These are phyloP conservation scores for Leucocoprinus birnbaumii DNA, from an alignment of 768 basidiomycete genomes.

Conservation along the genomic window DNA sequence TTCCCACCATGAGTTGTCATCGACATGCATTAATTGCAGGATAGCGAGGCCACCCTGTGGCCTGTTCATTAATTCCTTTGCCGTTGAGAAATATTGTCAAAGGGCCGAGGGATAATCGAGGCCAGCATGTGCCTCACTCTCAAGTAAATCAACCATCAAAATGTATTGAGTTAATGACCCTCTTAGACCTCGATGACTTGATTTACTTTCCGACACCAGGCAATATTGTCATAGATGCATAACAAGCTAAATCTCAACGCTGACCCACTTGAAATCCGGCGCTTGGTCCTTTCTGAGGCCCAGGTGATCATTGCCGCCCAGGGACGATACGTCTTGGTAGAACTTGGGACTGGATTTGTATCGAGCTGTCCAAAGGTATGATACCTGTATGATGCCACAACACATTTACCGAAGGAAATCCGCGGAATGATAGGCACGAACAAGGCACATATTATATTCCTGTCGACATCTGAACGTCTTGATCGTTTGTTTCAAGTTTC, in stretches of 20 bases:
- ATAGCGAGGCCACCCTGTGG: no score
- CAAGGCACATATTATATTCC: conserved; percentile 2
- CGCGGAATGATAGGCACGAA: conserved; percentile 6
- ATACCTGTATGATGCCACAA: not conserved
- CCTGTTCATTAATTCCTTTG: no score
- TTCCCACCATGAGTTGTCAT: conserved; percentile 3
- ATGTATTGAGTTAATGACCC: no score
- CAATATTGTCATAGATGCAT: not conserved
- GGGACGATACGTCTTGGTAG: conserved; percentile 7
- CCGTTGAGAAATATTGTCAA: no score
- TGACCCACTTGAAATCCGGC: conserved; percentile 13
- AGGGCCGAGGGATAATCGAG: no score
- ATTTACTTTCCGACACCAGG: not conserved
- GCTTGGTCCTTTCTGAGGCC: not conserved
- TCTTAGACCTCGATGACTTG: no score
- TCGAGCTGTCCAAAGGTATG: no score
- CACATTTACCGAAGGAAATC: conserved; percentile 2
- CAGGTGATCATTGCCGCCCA: conserved; percentile 4
- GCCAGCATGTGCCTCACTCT: no score
- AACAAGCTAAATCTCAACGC: not conserved
- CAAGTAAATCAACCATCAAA: no score
- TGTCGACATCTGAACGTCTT: conserved; percentile 10
- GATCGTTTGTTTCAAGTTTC: conserved; percentile 13
- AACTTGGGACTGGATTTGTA: not conserved
- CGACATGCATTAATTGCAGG: no score